Conservation (phyloP, 2,329 filamentous ascomycete genomes). For the Epicoccum nigrum region DNA sequence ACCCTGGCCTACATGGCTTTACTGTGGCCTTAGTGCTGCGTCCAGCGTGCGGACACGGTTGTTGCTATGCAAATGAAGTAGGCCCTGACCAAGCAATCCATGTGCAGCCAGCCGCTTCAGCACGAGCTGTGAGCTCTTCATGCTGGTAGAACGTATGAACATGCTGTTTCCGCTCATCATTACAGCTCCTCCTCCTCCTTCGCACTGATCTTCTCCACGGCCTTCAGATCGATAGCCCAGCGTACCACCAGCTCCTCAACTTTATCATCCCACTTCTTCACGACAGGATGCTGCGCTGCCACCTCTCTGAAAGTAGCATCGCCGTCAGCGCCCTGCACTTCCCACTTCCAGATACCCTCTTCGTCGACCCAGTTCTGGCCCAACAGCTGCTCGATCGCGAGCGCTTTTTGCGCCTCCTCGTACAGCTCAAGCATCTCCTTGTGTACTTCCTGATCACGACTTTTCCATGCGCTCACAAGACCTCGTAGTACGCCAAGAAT, state of each 20-base stretch:
- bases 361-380: slow-evolving; percentile 68
- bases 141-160: background rate
- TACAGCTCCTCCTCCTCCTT: slow-evolving; percentile 40
- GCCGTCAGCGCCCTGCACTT: slow-evolving; percentile 51
- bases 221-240: slow-evolving; percentile 50
- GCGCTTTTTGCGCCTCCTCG: slow-evolving; percentile 60
- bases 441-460: slow-evolving; percentile 30
- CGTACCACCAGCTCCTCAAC: slow-evolving; percentile 51
- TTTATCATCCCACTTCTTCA: slow-evolving; percentile 65
- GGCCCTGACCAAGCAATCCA: too few species aligned
- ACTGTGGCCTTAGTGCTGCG: too few species aligned
- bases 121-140: background rate
- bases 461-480: slow-evolving; percentile 59
- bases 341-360: slow-evolving; percentile 75
- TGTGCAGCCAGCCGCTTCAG: background rate
- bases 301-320: slow-evolving; percentile 53
- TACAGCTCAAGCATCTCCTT: slow-evolving; percentile 41
- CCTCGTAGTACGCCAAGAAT: slow-evolving; percentile 80
- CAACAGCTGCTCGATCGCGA: slow-evolving; percentile 69
- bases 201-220: slow-evolving; percentile 46
- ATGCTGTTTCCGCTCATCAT: background rate
- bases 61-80: too few species aligned
- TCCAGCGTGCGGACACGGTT: too few species aligned
- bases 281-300: slow-evolving; percentile 69
- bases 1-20: too few species aligned